A percentile compares a stretch with the other conserved stretches of the same genome.
Conservation (phyloP, 2,329 filamentous ascomycete genomes). For the Simplicillium aogashimaense region DNA sequence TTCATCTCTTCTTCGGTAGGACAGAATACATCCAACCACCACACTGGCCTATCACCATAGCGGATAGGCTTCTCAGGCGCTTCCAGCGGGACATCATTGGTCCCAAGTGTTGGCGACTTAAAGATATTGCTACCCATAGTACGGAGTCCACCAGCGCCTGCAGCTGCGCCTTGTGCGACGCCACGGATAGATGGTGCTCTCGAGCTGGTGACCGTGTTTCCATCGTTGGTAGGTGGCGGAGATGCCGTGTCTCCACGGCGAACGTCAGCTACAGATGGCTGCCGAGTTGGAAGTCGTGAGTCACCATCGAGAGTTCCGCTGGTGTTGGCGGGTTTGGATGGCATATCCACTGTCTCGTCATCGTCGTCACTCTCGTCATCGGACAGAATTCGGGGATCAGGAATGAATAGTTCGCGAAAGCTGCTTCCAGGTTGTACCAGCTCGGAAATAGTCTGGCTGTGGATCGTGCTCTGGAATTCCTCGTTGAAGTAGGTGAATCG, state of each 20-base stretch:
- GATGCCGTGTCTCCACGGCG: constrained; percentile 17
- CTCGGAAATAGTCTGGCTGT: constrained; percentile 91
- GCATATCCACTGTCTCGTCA: constrained; percentile 22
- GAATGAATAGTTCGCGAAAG: constrained; percentile 84
- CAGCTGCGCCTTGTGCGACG: constrained; percentile 25
- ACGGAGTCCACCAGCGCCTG: constrained; percentile 5
- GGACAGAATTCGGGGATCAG: constrained; percentile 67
- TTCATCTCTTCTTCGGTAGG: constrained; percentile 96
- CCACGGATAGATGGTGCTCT: constrained; percentile 30
- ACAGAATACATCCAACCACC: constrained; percentile 89
- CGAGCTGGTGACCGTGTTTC: constrained; percentile 18
- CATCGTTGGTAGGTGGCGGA: constrained; percentile 16
- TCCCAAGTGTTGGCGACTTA: constrained; percentile 23
- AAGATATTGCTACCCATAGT: constrained; percentile 6
- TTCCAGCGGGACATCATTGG: constrained; percentile 10
- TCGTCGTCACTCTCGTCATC: constrained; percentile 63
- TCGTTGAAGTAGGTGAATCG: constrained; percentile 99
- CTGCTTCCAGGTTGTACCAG: constrained; percentile 74
- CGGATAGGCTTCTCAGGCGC: constrained; percentile 33
- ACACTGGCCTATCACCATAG: constrained; percentile 79
- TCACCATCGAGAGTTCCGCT: constrained; percentile 23
- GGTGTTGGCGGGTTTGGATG: constrained; percentile 13
- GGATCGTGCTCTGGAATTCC: constrained; percentile 89
- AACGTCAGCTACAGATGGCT: constrained; percentile 29
- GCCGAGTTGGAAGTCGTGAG: constrained; percentile 33